Base-by-base conservation (phyloP, 441 rosid species). In the Syzygium malaccense region DNA sequence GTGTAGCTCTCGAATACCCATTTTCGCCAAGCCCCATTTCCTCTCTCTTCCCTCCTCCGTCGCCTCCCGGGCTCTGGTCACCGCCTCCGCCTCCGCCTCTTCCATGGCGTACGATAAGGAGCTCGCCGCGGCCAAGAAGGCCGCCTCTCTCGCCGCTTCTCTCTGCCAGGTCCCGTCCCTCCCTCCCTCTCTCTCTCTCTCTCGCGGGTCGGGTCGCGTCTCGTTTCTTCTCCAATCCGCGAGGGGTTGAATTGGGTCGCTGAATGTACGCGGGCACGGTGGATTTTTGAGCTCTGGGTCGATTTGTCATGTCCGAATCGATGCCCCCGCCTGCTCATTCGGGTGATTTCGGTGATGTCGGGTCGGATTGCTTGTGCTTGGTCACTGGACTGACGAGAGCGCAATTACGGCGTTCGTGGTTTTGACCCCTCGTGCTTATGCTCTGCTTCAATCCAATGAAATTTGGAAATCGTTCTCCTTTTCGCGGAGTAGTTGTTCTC, bases 81-180 rank as follows among this genome's bases (percentile, higher is more conserved):
- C 32, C 87, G 33, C 79, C 49, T 23, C 80, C 68, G 19, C 56
- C 56, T 2, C 28, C 28, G 17, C 32, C 30, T 1, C 64, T 85
- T 89, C 93, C 88, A 94, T 95, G 98, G 87, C 96, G 89, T 95
- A 97, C 89, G 95, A 93, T 28, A 95, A 94, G 89, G 97, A 95
- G 91, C 96, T 98, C 89, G 92, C 92, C 53, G 99, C 98, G 54
- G 99, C 99, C 80, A 97, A 94, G 95, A 97, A 94, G 89, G 99
- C 98, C 45, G 97, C 94, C 68, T 93, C 95, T 86, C 94, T 98
- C 78, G 98, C 99, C 90, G 96, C 99, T 91, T 94, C 95, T 87
- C 99, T 98, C 49, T 97, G 99, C 92, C 98, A 95, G 98, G 99
- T 91, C 86, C 86, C 48, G 68, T 45, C 17, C 33, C 28, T 86